These are phyloP conservation scores for Taiozyma sp. DNA, from an alignment of 1,139 yeast species.

Conservation along the genomic window DNA sequence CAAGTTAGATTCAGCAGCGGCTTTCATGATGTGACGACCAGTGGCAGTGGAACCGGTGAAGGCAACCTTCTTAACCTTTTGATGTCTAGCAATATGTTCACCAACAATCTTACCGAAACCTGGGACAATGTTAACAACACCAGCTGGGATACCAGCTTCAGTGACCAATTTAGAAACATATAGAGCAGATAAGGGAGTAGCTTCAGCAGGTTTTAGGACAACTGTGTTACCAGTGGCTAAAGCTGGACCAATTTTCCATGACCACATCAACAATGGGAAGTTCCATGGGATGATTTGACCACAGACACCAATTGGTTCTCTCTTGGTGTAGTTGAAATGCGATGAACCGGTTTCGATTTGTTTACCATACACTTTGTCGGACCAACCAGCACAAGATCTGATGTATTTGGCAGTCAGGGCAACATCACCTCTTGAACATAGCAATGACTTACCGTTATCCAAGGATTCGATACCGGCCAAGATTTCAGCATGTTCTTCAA, in stretches of 20 bases:
- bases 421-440: constrained; percentile 50
- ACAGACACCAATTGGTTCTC: constrained; percentile 74
- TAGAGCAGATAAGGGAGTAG: constrained; percentile 77
- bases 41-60: constrained; percentile 87
- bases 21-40: constrained; percentile 71
- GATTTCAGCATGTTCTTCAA: constrained; percentile 52
- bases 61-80: constrained; percentile 66
- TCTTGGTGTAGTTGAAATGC: constrained; percentile 44
- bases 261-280: constrained; percentile 75
- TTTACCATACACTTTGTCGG: constrained; percentile 65
- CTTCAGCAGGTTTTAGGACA: constrained; percentile 77
- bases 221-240: constrained; percentile 80
- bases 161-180: constrained; percentile 55
- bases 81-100: constrained; percentile 54
- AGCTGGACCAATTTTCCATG: constrained; percentile 84
- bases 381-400: constrained; percentile 74
- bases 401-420: constrained; percentile 51
- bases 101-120: constrained; percentile 65
- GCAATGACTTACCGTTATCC: constrained; percentile 71
- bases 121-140: constrained; percentile 72
- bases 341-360: constrained; percentile 54
- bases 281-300: constrained; percentile 89
- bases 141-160: constrained; percentile 78
- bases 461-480: constrained; percentile 64
- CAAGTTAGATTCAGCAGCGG: constrained; percentile 61